phyloP scores from a whole-genome alignment of 78 protist genomes.

The Dictyostelium brefeldianum region DNA sequence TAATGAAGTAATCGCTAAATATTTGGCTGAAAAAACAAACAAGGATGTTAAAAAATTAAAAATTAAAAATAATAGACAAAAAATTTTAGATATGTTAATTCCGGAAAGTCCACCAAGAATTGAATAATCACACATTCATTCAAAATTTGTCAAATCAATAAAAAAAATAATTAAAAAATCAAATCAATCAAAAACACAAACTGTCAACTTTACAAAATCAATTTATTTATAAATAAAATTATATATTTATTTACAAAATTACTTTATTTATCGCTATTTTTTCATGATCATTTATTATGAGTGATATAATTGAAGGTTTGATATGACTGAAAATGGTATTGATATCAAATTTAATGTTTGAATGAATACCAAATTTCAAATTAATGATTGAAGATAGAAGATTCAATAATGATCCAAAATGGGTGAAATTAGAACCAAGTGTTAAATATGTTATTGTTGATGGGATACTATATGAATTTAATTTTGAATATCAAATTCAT shows the following conservation, averaged over 20 bases:
- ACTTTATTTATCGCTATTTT: too few species aligned
- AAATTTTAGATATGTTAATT: slow-evolving; percentile 72
- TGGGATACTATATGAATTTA: neutral
- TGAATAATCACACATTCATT: too few species aligned
- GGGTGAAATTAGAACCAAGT: neutral
- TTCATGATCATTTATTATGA: too few species aligned
- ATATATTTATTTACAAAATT: too few species aligned
- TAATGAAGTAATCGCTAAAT: slow-evolving; percentile 60
- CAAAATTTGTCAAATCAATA: too few species aligned
- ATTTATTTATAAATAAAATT: too few species aligned
- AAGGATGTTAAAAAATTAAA: slow-evolving; percentile 45
- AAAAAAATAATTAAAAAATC: neutral
- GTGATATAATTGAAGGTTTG: too few species aligned
- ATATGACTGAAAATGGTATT: neutral
- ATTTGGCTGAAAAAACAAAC: slow-evolving; percentile 45
- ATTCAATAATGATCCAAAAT: neutral
- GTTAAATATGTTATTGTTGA: neutral
- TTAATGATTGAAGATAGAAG: neutral
- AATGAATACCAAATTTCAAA: neutral
- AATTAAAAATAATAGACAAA: slow-evolving; percentile 72
- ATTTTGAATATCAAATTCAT: too few species aligned
- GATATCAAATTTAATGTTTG: too few species aligned
- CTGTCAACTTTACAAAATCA: too few species aligned
- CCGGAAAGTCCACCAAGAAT: slow-evolving; percentile 49
- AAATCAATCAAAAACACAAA: neutral